These are phyloP conservation scores for Monosporascus ibericus DNA, from an alignment of 2,329 filamentous ascomycete genomes.

Conservation along the genomic window DNA sequence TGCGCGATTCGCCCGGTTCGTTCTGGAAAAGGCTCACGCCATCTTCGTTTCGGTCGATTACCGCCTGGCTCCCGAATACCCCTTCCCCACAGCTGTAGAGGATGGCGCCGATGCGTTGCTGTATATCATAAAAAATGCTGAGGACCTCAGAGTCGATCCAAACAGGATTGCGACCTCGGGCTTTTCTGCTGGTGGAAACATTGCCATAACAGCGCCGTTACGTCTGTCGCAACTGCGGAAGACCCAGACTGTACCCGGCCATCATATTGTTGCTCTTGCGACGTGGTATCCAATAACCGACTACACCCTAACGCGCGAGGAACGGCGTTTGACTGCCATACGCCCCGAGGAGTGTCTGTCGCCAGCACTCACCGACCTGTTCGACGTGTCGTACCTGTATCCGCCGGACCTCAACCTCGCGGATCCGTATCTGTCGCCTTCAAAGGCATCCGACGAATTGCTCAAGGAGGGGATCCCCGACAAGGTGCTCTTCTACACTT, in stretches of 20 bases:
- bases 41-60: conserved; percentile 62
- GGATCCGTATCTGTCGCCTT: conserved; percentile 53
- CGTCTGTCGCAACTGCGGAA: conserved; percentile 24
- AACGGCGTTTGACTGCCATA: conserved; percentile 47
- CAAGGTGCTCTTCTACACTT: conserved; percentile 52
- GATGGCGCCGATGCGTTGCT: conserved; percentile 59
- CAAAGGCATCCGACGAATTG: conserved; percentile 47
- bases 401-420: conserved; percentile 42
- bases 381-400: conserved; percentile 57
- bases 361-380: conserved; percentile 52
- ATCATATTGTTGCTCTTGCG: conserved; percentile 45
- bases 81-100: conserved; percentile 59
- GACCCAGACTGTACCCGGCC: conserved; percentile 27
- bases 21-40: conserved; percentile 46
- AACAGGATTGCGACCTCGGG: conserved; percentile 53
- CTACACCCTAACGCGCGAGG: conserved; percentile 50
- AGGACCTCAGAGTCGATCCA: conserved; percentile 52
- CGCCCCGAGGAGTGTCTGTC: conserved; percentile 54
- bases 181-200: conserved; percentile 57
- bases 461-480: conserved; percentile 41
- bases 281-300: conserved; percentile 60
- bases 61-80: conserved; percentile 58
- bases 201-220: conserved; percentile 40
- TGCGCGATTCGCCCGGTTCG: conserved; percentile 51
- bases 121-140: conserved; percentile 52